These are phyloP conservation scores for Monosporascus sp. DNA, from an alignment of 2,329 filamentous ascomycete species.

Conservation along the genomic window DNA sequence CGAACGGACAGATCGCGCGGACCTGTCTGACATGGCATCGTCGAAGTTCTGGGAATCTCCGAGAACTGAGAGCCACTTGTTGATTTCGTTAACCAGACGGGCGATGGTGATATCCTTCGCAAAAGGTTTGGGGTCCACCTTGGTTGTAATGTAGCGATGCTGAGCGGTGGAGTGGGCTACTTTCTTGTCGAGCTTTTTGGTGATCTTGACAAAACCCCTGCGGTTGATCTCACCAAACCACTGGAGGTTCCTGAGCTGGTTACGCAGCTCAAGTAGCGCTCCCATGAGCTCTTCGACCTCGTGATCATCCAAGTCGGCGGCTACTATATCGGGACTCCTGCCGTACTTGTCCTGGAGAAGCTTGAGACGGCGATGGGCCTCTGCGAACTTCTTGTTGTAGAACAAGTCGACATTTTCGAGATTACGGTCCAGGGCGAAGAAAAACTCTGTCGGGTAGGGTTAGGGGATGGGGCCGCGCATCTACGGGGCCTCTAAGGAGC, in stretches of 20 bases:
- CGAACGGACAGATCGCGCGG: constrained; percentile 63
- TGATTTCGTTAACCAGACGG: constrained; percentile 59
- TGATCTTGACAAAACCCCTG: constrained; percentile 94
- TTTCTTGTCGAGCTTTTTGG: constrained; percentile 98
- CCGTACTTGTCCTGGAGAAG: constrained; percentile 87
- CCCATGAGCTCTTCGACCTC: constrained; percentile 89
- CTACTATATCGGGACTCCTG: constrained; percentile 60
- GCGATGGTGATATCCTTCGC: constrained; percentile 61
- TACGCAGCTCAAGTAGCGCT: constrained; percentile 81
- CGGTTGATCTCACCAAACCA: constrained; percentile 99
- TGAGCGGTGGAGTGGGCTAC: constrained; percentile 71
- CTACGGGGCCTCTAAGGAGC: constrained; percentile 28
- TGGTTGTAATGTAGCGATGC: constrained; percentile 80
- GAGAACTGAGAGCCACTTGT: constrained; percentile 84
- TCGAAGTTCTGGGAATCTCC: constrained; percentile 73
- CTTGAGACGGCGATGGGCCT: constrained; percentile 77
- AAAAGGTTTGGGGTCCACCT: constrained; percentile 85
- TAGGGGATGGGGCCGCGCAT: constrained; percentile 31
- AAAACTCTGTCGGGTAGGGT: constrained; percentile 68
- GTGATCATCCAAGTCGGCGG: constrained; percentile 75
- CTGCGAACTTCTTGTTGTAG: constrained; percentile 92
- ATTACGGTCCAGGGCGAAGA: constrained; percentile 93
- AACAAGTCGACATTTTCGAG: constrained; percentile 95
- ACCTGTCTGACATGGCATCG: constrained; percentile 70
- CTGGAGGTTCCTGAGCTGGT: constrained; percentile 83